Percentiles rank a stretch among this genome's conserved stretches.
phyloP scores from a whole-genome alignment of 148 eudicot genomes.

The Amaranthus palmeri region DNA sequence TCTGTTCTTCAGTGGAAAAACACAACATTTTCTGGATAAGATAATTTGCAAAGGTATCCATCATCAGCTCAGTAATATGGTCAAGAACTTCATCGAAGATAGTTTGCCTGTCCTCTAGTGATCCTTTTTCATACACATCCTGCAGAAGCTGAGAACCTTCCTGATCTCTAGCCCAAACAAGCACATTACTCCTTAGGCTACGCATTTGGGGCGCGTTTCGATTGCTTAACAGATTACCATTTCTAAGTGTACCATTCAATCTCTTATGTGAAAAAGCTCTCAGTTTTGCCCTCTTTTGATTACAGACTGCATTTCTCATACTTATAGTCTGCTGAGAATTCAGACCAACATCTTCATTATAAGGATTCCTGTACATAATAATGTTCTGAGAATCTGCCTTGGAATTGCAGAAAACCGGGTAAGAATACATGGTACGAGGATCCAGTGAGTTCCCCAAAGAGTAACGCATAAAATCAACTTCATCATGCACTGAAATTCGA shows the following conservation, averaged over 20 bases:
- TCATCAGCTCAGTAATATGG: conserved; percentile 59
- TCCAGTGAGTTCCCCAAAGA: conserved; percentile 21
- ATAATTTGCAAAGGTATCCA: conserved; percentile 70
- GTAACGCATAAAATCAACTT: conserved; percentile 9
- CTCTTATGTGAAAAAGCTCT: conserved; percentile 27
- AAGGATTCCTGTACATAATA: conserved; percentile 15
- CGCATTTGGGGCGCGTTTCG: no score
- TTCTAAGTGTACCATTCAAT: conserved; percentile 23
- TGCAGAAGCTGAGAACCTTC: conserved; percentile 66
- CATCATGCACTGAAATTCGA: conserved; percentile 6
- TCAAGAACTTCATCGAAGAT: conserved; percentile 51
- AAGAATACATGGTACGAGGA: conserved; percentile 21
- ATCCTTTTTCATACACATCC: conserved; percentile 55
- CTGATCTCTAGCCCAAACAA: conserved; percentile 52
- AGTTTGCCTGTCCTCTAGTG: conserved; percentile 40
- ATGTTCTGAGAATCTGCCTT: conserved; percentile 20
- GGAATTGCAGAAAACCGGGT: conserved; percentile 17
- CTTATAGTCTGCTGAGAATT: conserved; percentile 22
- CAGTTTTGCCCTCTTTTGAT: conserved; percentile 23
- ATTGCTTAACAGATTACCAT: conserved; percentile 19
- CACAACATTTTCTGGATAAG: conserved; percentile 64
- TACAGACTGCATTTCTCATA: conserved; percentile 23
- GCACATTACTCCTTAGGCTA: conserved; percentile 27
- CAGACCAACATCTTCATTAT: conserved; percentile 25
- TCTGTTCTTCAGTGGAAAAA: conserved; percentile 61